Evolutionary conservation across 2,329 filamentous ascomycete genomes (phyloP).

Genomic region (Fusarium dlaminii): DNA sequence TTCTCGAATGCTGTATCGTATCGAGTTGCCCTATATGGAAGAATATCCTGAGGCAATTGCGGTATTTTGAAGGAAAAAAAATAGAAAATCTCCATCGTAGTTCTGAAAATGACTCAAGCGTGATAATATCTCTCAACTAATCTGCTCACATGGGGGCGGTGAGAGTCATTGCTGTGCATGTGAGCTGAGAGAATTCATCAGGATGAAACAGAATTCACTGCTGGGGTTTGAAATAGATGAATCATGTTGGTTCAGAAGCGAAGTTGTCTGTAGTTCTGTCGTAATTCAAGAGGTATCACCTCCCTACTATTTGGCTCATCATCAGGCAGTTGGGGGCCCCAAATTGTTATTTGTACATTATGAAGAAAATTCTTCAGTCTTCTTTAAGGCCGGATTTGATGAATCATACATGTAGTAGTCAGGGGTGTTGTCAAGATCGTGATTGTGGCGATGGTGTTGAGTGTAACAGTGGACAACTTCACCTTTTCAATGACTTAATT

Average conservation of each 20-base stretch:
- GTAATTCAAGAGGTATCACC: not conserved
- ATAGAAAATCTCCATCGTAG: not conserved
- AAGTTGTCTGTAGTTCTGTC: not conserved
- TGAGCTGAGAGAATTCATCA: not conserved
- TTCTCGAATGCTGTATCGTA: not conserved
- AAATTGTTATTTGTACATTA: not conserved
- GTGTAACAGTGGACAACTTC: not conserved
- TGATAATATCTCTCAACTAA: not conserved
- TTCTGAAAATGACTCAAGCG: not conserved
- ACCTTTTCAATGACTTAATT: not conserved
- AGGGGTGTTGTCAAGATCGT: not conserved
- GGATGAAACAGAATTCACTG: not conserved
- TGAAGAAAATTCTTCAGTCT: not conserved
- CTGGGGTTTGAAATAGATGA: not conserved
- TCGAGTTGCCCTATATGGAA: not conserved
- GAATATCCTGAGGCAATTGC: not conserved
- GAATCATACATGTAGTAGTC: not conserved
- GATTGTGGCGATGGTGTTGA: not conserved
- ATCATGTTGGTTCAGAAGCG: not conserved
- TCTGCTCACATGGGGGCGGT: not conserved
- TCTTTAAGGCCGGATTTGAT: not conserved
- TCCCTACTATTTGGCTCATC: not conserved
- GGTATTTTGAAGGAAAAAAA: not conserved
- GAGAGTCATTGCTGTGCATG: not conserved
- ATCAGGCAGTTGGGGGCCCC: not conserved